Conservation (phyloP, 495 filamentous ascomycete genomes). For the Aspergillus coremiiformis region DNA sequence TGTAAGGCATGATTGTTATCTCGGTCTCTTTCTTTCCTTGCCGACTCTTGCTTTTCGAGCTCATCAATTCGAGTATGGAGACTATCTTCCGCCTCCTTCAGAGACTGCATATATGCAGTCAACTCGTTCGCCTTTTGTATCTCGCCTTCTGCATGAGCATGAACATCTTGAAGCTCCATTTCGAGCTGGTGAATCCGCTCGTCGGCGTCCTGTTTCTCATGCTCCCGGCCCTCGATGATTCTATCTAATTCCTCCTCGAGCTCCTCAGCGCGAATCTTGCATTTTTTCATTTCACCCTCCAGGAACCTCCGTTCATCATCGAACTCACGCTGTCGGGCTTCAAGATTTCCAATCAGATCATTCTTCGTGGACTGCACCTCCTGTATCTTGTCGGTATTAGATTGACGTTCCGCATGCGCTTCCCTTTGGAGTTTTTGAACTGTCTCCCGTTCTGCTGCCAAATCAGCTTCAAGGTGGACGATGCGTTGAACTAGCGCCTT, state of each 20-base stretch:
- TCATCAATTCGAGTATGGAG: slow-evolving; percentile 42
- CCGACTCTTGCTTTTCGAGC: slow-evolving; percentile 38
- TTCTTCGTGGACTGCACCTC: slow-evolving; percentile 86
- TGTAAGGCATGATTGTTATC: slow-evolving; percentile 50
- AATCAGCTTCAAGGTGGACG: slow-evolving; percentile 73
- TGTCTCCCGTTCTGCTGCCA: slow-evolving; percentile 56
- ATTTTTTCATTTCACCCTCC: slow-evolving; percentile 66
- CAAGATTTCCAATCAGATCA: slow-evolving; percentile 90
- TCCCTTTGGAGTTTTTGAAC: slow-evolving; percentile 52
- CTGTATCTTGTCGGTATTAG: slow-evolving; percentile 61
- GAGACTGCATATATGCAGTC: slow-evolving; percentile 45
- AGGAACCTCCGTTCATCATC: slow-evolving; percentile 72
- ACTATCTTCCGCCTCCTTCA: slow-evolving; percentile 43
- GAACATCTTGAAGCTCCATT: slow-evolving; percentile 57
- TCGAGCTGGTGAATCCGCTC: slow-evolving; percentile 62
- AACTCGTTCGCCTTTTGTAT: slow-evolving; percentile 48
- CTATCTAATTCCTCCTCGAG: slow-evolving; percentile 85
- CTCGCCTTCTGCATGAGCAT: slow-evolving; percentile 50
- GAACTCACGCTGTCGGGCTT: slow-evolving; percentile 84
- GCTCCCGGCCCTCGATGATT: slow-evolving; percentile 71
- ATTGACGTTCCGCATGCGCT: slow-evolving; percentile 56
- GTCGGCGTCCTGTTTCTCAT: slow-evolving; percentile 63
- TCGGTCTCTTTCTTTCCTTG: slow-evolving; percentile 43
- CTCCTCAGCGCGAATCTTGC: slow-evolving; percentile 73
- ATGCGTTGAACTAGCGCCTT: slow-evolving; percentile 60